Evolutionary conservation across 768 basidiomycete genomes (phyloP), one percentile per base, ranked within the genome.

Genomic region (Agaricus blazei): DNA sequence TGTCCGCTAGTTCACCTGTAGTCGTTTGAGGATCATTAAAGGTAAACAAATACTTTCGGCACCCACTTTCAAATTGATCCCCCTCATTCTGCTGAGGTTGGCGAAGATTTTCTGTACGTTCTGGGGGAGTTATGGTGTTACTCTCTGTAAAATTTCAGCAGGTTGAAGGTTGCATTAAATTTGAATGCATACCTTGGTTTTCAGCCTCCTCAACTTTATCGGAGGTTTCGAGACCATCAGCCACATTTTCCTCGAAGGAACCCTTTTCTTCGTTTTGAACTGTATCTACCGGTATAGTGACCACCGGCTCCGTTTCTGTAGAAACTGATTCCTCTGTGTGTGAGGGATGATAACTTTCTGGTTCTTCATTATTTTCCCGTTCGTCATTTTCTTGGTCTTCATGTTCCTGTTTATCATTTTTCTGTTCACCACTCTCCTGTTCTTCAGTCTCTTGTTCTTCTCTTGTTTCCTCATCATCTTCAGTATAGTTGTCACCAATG

Each of bases 61-160:
- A 42, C 54, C 27, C 37, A 56, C 54, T 15, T 9, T 56, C 41
- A 31, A 50, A 19, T 28, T 56, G n/a, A 56, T 41, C 37, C 27
- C 23, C 15, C 28, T 56, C 47, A 42, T 8, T 40, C 8, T 49
- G 7, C 34, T 56, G 41, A 9, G 48, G 41, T 15, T 56, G 40
- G 9, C 11, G 41, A 27, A 12, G 37, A 34, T 56, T 29, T 12
- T 36, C 54, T 45, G 43, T 37, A 36, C 37, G 48, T 9, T 48
- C 38, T 8, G 11, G 40, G 15, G 28, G 11, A 42, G 27, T 9
- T 12, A 28, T 23, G 27, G 42, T 34, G n/a, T 38, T 37, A 27
- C 28, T 11, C 11, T 31, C 56, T 58, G 24, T 9, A 41, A 29
- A 28, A 9, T 0, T 11, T 52, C 26, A 58, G 23, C 24, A 40